Evolutionary conservation across 2,329 filamentous ascomycete genomes (phyloP), one percentile per base, ranked within the genome.

Genomic region (Calonectria pteridis): DNA sequence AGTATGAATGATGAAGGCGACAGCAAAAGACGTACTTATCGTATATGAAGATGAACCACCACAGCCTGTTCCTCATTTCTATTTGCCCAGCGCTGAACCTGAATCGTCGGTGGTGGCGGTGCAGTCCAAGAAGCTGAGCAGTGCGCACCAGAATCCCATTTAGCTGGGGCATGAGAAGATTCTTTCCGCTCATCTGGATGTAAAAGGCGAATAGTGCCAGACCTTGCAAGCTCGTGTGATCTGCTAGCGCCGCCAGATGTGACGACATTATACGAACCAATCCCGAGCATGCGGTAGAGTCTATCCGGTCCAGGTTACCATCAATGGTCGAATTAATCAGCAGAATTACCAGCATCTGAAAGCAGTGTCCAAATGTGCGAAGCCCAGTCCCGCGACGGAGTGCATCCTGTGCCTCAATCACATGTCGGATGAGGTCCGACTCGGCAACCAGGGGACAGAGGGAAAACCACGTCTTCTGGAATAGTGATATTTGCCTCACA

Each of bases 1-100:
- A 64, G 28, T 23, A 29, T 11, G 0, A 3, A 7, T 29, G 7
- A 23, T 14, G 2, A 43, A 46, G 31, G 28, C 1, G 6, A 63
- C 7, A 11, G 18, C 4, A 18, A 4, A 37, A 46, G 26, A 43
- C 28, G 0, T 29, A 46, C 59, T 64, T 64, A 14, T 64, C 59
- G 26, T 46, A 64, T n/a, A 64, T 46, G 11, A 64, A 64, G 11
- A 64, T 64, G 6, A n/a, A 64, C 59, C 59, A 64, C 59, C 59
- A 64, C 11, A 64, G 11, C 6, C 59, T 43, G 2, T 64, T 64
- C n/a, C 59, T 43, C 26, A 64, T 33, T 49, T 64, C 59, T n/a
- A 64, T 64, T 23, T 64, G 59, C 10, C 59, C 59, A 20, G 59
- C 37, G 18, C 23, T 64, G 40, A 64, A 49, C 16, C 59, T 64